These are phyloP conservation scores for Cicer pinnatifidum DNA, from an alignment of 306 rosid genomes.

Conservation along the genomic window DNA sequence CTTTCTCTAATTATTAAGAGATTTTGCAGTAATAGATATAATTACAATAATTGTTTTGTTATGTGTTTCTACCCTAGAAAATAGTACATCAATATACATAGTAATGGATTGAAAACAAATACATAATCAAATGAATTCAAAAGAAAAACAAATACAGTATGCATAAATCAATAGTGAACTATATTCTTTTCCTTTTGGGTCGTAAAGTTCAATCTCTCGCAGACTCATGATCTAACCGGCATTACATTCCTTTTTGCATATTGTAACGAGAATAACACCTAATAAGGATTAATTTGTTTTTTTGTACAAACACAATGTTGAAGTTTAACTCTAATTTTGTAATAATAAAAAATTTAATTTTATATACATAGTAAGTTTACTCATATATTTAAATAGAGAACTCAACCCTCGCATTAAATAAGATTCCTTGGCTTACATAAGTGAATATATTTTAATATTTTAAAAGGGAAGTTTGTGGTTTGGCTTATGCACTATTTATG, in stretches of 20 bases:
- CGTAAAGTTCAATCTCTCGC: conserved; percentile 40
- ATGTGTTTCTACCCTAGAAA: no score
- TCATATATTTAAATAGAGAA: conserved; percentile 57
- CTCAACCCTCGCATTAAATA: background rate
- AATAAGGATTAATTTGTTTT: background rate
- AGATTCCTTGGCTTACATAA: conserved; percentile 6
- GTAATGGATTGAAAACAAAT: background rate
- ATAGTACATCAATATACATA: background rate
- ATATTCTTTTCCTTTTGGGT: conserved; percentile 23
- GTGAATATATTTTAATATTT: conserved; percentile 13
- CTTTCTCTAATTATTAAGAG: no score
- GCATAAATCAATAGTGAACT: conserved; percentile 24
- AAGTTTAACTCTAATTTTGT: conserved; percentile 2
- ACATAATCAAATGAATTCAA: background rate
- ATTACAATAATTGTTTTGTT: no score
- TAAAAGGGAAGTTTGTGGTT: conserved; percentile 35
- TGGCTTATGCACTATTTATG: conserved; percentile 13
- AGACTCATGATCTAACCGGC: conserved; percentile 46
- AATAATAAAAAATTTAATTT: background rate
- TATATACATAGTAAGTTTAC: conserved; percentile 3
- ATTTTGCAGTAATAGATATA: no score
- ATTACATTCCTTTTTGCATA: conserved; percentile 53
- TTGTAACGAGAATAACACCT: conserved; percentile 14
- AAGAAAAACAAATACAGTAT: background rate
- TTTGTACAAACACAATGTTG: background rate